These are phyloP conservation scores for Musa beccarii DNA, from an alignment of 176 grass and related monocot species.

Conservation along the genomic window DNA sequence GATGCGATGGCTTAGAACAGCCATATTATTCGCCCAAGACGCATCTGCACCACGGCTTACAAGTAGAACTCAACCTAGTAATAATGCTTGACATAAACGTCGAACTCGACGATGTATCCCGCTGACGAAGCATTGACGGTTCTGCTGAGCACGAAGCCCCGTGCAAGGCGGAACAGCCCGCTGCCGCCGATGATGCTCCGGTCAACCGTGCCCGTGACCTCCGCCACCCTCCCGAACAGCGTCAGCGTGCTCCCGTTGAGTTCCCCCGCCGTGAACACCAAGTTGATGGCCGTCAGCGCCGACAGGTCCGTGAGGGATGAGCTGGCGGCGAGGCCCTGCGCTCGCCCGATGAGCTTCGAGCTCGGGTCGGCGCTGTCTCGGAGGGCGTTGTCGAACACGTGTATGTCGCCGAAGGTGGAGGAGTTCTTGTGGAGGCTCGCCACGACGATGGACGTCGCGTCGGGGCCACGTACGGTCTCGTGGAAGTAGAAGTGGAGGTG, in stretches of 20 bases:
- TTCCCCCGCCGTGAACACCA: background rate
- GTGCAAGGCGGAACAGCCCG: background rate
- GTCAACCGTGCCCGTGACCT: background rate
- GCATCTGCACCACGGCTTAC: no score
- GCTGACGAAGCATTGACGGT: background rate
- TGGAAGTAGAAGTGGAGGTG: conserved; percentile 30
- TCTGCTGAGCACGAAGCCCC: background rate
- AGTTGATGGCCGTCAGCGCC: background rate
- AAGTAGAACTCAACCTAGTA: no score
- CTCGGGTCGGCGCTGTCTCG: conserved; percentile 15
- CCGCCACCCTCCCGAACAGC: background rate
- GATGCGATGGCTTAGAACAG: no score
- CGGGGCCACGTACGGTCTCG: conserved; percentile 13
- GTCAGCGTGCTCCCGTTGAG: background rate
- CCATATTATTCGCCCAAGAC: no score
- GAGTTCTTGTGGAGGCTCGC: conserved; percentile 15
- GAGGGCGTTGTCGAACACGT: conserved; percentile 18
- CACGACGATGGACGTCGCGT: conserved; percentile 22
- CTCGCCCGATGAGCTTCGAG: conserved; percentile 17
- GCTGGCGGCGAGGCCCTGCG: background rate
- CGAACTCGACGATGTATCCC: background rate
- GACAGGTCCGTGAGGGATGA: background rate
- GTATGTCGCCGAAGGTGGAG: conserved; percentile 8
- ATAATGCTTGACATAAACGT: background rate
- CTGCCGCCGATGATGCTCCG: background rate